phyloP scores from a whole-genome alignment of 208 protist species.

The Wallacemonas sp. region DNA sequence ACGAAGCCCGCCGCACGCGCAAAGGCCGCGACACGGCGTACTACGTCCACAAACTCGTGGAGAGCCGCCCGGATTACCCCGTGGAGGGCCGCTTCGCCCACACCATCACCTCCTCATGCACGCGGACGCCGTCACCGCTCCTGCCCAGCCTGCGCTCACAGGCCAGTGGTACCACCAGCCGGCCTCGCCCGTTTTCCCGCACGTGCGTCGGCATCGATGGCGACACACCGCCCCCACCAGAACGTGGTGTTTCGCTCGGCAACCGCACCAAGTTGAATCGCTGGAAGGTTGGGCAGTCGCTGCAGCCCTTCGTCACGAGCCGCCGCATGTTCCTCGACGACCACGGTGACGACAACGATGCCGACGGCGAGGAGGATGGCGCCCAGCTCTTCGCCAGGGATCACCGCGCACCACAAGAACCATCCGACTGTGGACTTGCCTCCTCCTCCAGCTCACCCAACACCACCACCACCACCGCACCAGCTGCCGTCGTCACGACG shows the following conservation, averaged over 20 bases:
- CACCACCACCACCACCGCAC: conserved; percentile 7
- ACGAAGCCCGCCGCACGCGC: conserved; percentile 30
- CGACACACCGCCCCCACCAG: conserved; percentile 31
- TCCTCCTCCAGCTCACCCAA: too few relatives aligned
- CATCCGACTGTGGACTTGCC: too few relatives aligned
- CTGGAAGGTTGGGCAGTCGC: conserved; percentile 30
- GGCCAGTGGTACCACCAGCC: too few relatives aligned
- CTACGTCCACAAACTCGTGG: conserved; percentile 49
- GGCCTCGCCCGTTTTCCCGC: too few relatives aligned
- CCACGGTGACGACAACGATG: not conserved
- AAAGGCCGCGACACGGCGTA: conserved; percentile 50
- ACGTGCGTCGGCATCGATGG: too few relatives aligned
- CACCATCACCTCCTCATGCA: not conserved
- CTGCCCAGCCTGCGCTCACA: not conserved
- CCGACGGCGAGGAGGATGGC: conserved; percentile 3
- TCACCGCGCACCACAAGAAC: too few relatives aligned
- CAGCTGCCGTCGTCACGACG: too few relatives aligned
- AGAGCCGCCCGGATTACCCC: conserved; percentile 11
- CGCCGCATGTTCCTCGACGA: conserved; percentile 29
- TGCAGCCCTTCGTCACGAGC: conserved; percentile 61
- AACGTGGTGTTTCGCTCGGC: conserved; percentile 54
- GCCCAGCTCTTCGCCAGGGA: too few relatives aligned
- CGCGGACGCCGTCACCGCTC: not conserved
- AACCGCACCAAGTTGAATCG: conserved; percentile 38
- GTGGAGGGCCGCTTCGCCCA: not conserved